Percentiles rank a stretch among this genome's conserved stretches.
phyloP scores from a whole-genome alignment of 108 stramenopile species.

The Cyclotella atomus region DNA sequence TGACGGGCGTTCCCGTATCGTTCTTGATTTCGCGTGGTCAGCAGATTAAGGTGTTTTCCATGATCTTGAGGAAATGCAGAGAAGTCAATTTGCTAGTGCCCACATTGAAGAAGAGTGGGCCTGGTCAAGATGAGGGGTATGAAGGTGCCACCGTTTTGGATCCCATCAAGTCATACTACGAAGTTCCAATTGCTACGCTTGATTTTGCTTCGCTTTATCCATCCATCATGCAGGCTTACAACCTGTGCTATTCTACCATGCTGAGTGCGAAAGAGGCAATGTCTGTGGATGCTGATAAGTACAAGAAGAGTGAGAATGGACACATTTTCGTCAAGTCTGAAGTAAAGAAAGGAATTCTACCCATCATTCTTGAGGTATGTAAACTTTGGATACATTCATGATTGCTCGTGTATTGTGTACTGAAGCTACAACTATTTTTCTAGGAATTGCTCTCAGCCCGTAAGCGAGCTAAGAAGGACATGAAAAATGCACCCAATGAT shows the following conservation, averaged over 20 bases:
- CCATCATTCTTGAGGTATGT: conserved; percentile 90
- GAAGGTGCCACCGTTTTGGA: conserved; percentile 98
- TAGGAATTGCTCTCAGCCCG: conserved; percentile 84
- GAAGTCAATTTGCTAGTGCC: conserved; percentile 92
- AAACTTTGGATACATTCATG: conserved; percentile 42
- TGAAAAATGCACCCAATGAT: conserved; percentile 97
- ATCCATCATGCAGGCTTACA: conserved; percentile 99
- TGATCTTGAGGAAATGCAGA: conserved; percentile 97
- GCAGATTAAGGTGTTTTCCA: conserved; percentile 99
- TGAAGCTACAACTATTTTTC: neutral
- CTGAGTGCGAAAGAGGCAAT: conserved; percentile 74
- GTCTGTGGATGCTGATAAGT: conserved; percentile 68
- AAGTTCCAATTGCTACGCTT: conserved; percentile 98
- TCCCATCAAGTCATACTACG: conserved; percentile 97
- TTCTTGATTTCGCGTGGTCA: conserved; percentile 97
- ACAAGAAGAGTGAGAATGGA: conserved; percentile 92
- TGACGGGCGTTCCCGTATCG: conserved; percentile 97
- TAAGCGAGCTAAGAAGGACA: conserved; percentile 99
- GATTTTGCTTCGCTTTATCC: conserved; percentile 99
- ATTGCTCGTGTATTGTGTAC: neutral
- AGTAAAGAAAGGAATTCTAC: conserved; percentile 96
- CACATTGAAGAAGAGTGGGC: conserved; percentile 83
- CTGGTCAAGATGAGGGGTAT: conserved; percentile 83
- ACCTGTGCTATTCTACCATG: conserved; percentile 98
- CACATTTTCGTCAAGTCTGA: conserved; percentile 92